These are phyloP conservation scores for Micractinium conductrix DNA, from an alignment of 139 green algal genomes.

Conservation along the genomic window DNA sequence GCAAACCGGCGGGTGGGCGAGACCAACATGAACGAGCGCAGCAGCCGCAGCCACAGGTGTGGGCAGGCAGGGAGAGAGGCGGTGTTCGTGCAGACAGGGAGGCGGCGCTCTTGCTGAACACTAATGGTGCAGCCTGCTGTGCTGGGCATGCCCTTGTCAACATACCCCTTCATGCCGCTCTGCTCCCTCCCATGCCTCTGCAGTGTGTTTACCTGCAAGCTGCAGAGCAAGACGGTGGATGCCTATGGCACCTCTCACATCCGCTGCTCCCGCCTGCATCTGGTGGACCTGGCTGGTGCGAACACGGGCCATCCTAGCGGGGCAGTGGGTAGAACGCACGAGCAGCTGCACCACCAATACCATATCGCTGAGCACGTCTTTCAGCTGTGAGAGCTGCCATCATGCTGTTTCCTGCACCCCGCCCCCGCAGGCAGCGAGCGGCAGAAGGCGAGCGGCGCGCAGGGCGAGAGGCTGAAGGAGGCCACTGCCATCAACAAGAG, in stretches of 20 bases:
- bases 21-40: slow-evolving; percentile 90
- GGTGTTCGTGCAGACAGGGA: neutral
- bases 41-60: slow-evolving; percentile 82
- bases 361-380: too few species aligned
- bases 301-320: neutral
- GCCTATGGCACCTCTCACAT: slow-evolving; percentile 64
- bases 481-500: slow-evolving; percentile 96
- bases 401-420: too few species aligned
- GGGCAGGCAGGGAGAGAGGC: neutral
- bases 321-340: neutral
- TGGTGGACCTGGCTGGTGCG: slow-evolving; percentile 94
- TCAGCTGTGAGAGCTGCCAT: too few species aligned
- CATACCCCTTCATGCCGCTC: neutral
- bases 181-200: neutral
- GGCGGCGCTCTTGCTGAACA: neutral
- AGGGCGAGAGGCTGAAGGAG: slow-evolving; percentile 91
- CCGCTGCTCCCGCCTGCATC: slow-evolving; percentile 80
- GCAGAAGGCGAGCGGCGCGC: slow-evolving; percentile 70
- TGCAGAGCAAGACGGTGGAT: slow-evolving; percentile 59
- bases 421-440: slow-evolving; percentile 85
- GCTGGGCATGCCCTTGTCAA: neutral
- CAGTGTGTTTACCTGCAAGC: slow-evolving; percentile 83
- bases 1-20: slow-evolving; percentile 76
- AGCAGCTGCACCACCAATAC: too few species aligned
- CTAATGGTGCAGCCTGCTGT: too few species aligned